phyloP scores from a whole-genome alignment of 805 yeast species.

The Candida coleopterorum region DNA sequence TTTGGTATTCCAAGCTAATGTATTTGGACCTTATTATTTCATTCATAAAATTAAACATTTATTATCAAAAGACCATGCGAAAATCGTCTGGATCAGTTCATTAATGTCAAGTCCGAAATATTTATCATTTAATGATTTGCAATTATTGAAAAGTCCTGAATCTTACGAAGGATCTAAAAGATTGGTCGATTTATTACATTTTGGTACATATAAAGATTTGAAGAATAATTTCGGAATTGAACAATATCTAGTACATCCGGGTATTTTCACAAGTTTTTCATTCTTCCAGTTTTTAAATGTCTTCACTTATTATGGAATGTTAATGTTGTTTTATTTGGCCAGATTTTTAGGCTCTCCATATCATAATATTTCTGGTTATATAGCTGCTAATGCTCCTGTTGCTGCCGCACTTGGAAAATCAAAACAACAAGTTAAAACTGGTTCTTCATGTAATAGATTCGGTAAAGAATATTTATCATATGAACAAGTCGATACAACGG shows the following conservation, averaged over 20 bases:
- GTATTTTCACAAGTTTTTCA: slow-evolving; percentile 82
- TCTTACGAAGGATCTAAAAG: slow-evolving; percentile 93
- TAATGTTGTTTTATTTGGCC: slow-evolving; percentile 75
- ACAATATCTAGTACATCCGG: slow-evolving; percentile 87
- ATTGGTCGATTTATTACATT: slow-evolving; percentile 76
- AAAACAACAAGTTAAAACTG: slow-evolving; percentile 48
- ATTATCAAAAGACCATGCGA: slow-evolving; percentile 44
- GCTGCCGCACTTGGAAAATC: slow-evolving; percentile 40
- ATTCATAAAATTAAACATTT: slow-evolving; percentile 59
- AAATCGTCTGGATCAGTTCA: slow-evolving; percentile 81
- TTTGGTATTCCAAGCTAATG: slow-evolving; percentile 87
- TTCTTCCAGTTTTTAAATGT: slow-evolving; percentile 72
- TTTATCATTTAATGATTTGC: slow-evolving; percentile 70
- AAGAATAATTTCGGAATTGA: slow-evolving; percentile 45
- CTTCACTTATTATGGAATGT: slow-evolving; percentile 82
- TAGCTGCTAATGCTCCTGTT: slow-evolving; percentile 84
- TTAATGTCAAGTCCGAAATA: slow-evolving; percentile 74
- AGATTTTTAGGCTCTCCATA: slow-evolving; percentile 79
- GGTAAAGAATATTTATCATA: slow-evolving; percentile 64
- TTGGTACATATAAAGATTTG: slow-evolving; percentile 57
- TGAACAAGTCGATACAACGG: slow-evolving; percentile 56
- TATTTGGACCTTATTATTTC: slow-evolving; percentile 91
- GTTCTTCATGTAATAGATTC: slow-evolving; percentile 62
- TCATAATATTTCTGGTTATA: slow-evolving; percentile 86
- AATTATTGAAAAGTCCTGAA: slow-evolving; percentile 54